phyloP scores from a whole-genome alignment of 176 grass and related monocot genomes.

The Eleusine coracana region DNA sequence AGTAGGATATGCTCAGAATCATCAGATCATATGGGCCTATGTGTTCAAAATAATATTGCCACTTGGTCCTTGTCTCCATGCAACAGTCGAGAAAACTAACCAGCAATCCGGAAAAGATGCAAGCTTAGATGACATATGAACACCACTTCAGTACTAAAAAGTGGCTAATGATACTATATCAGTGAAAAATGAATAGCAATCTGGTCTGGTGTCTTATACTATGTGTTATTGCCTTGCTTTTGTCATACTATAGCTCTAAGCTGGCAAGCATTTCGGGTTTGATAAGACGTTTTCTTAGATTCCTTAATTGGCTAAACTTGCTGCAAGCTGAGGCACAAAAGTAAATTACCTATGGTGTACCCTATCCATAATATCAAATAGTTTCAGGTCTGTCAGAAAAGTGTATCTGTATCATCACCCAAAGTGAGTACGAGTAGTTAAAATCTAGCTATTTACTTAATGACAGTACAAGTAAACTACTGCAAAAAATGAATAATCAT shows the following conservation, averaged over 20 bases:
- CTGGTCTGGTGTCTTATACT: not conserved
- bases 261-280: slow-evolving; percentile 21
- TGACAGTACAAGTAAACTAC: not conserved
- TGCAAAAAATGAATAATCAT: slow-evolving; percentile 17
- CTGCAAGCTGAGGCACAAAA: not conserved
- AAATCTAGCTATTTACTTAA: not conserved
- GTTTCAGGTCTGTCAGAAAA: slow-evolving; percentile 28
- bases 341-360: not conserved
- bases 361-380: not conserved
- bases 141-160: slow-evolving; percentile 39
- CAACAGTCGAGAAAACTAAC: slow-evolving; percentile 21
- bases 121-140: slow-evolving; percentile 36
- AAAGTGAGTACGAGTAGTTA: not conserved
- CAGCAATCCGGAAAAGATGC: slow-evolving; percentile 23
- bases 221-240: slow-evolving; percentile 22
- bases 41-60: slow-evolving; percentile 37
- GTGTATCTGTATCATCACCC: not conserved
- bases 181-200: slow-evolving; percentile 24
- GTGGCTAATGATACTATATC: slow-evolving; percentile 10
- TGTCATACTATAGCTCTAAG: slow-evolving; percentile 10
- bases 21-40: slow-evolving; percentile 48
- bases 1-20: slow-evolving; percentile 56
- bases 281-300: slow-evolving; percentile 13
- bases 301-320: slow-evolving; percentile 30
- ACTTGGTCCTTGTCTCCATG: slow-evolving; percentile 46